These are phyloP conservation scores for Fusarium ramigenum DNA, from an alignment of 2,329 filamentous ascomycete genomes.

Conservation along the genomic window DNA sequence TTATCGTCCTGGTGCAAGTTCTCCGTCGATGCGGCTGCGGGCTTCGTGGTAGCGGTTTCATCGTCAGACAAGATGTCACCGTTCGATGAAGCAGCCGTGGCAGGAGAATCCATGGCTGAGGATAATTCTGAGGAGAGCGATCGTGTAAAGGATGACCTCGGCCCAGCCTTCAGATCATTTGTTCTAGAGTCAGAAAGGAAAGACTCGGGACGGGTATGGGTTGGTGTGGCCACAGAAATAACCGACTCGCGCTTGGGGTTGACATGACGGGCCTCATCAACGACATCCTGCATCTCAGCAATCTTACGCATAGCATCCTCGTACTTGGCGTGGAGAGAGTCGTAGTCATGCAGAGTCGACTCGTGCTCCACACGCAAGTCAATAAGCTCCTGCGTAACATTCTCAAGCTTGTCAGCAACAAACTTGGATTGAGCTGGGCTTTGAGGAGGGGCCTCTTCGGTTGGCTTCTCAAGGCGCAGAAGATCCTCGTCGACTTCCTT, in stretches of 20 bases:
- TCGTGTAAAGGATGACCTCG: conserved; percentile 77
- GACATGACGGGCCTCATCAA: conserved; percentile 80
- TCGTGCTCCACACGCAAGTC: conserved; percentile 93
- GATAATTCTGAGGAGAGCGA: conserved; percentile 95
- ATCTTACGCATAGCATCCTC: conserved; percentile 86
- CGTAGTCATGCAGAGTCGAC: conserved; percentile 80
- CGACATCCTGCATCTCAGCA: conserved; percentile 83
- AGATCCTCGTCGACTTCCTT: conserved; percentile 45
- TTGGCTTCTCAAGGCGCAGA: conserved; percentile 24
- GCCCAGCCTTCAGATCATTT: conserved; percentile 73
- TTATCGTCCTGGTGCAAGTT: conserved; percentile 51
- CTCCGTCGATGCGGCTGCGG: conserved; percentile 48
- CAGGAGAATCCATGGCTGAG: conserved; percentile 81
- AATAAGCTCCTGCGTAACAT: conserved; percentile 88
- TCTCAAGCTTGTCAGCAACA: conserved; percentile 92
- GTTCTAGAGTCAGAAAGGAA: conserved; percentile 84
- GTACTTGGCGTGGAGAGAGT: conserved; percentile 86
- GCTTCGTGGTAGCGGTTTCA: conserved; percentile 57
- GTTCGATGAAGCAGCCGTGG: conserved; percentile 70
- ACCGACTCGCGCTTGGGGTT: conserved; percentile 64
- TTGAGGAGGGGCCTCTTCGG: conserved; percentile 53
- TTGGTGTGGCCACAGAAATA: conserved; percentile 61
- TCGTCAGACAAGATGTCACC: conserved; percentile 56
- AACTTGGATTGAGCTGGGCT: conserved; percentile 85
- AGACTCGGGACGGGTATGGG: conserved; percentile 72